Conservation (phyloP, 2,329 filamentous ascomycete genomes). For the Fusarium guadeloupense region DNA sequence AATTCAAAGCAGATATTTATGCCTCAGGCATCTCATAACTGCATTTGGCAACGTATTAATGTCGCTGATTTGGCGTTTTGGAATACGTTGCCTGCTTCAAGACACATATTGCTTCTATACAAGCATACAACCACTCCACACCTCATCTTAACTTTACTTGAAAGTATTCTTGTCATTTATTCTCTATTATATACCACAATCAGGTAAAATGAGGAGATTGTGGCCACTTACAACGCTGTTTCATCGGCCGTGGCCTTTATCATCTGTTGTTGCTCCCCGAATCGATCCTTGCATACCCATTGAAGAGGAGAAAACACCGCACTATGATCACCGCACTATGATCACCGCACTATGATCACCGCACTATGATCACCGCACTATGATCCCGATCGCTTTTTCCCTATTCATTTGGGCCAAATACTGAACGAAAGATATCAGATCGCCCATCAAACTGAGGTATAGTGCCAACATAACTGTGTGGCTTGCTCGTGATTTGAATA, state of each 20-base stretch:
- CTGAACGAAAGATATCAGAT: slow-evolving; percentile 32
- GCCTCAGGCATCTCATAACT: no score
- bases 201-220: neutral
- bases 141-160: no score
- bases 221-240: neutral
- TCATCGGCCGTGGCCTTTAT: slow-evolving; percentile 9
- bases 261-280: slow-evolving; percentile 13
- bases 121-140: no score
- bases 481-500: slow-evolving; percentile 33
- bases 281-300: slow-evolving; percentile 13
- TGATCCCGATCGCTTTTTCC: slow-evolving; percentile 23
- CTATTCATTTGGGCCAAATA: slow-evolving; percentile 21
- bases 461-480: slow-evolving; percentile 38
- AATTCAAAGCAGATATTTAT: no score
- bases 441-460: slow-evolving; percentile 35
- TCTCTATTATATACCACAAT: no score
- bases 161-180: no score
- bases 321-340: slow-evolving; percentile 27
- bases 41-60: no score
- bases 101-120: no score
- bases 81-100: no score
- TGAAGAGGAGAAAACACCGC: slow-evolving; percentile 33
- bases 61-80: no score
- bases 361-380: slow-evolving; percentile 24
- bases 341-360: slow-evolving; percentile 16